These are phyloP conservation scores for Xylariales sp. DNA, from an alignment of 2,329 filamentous ascomycete species.

Conservation along the genomic window DNA sequence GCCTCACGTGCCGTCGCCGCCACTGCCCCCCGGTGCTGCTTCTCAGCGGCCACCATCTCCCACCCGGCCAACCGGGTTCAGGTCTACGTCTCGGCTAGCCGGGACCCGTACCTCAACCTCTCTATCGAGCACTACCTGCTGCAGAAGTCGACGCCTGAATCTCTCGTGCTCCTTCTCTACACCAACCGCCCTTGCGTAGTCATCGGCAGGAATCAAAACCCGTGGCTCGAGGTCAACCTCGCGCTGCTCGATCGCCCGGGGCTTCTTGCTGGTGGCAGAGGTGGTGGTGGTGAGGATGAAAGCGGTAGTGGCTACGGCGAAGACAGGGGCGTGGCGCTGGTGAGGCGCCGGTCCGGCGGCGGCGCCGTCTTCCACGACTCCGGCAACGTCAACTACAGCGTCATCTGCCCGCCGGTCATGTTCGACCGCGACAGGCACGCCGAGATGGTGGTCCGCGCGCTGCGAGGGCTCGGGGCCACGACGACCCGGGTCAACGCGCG, in stretches of 20 bases:
- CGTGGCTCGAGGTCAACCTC: constrained; percentile 88
- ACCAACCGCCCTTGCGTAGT: constrained; percentile 83
- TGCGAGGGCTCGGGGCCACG: constrained; percentile 54
- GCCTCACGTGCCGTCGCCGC: no score
- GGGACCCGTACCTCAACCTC: constrained; percentile 83
- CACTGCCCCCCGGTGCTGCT: no score
- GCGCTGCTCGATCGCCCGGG: constrained; percentile 41
- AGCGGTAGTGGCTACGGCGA: constrained; percentile 11
- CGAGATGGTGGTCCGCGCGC: constrained; percentile 85
- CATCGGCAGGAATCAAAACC: constrained; percentile 95
- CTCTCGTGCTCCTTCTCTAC: constrained; percentile 81
- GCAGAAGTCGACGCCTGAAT: constrained; percentile 65
- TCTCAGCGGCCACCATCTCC: no score
- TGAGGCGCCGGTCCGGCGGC: constrained; percentile 82
- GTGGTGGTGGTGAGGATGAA: constrained; percentile 12
- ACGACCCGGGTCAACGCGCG: constrained; percentile 76
- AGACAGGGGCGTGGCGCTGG: constrained; percentile 47
- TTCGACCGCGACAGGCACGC: constrained; percentile 88
- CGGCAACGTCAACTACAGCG: constrained; percentile 92
- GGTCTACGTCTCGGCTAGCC: constrained; percentile 66
- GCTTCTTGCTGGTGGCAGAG: constrained; percentile 13
- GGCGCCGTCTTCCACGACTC: constrained; percentile 91
- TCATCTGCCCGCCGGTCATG: constrained; percentile 70
- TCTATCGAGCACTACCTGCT: constrained; percentile 91
- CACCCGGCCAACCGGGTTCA: constrained; percentile 50